Percentiles rank a stretch among this genome's conserved stretches.
These are phyloP conservation scores for Penicillium crustosum DNA, from an alignment of 2,329 filamentous ascomycete species.

Conservation along the genomic window DNA sequence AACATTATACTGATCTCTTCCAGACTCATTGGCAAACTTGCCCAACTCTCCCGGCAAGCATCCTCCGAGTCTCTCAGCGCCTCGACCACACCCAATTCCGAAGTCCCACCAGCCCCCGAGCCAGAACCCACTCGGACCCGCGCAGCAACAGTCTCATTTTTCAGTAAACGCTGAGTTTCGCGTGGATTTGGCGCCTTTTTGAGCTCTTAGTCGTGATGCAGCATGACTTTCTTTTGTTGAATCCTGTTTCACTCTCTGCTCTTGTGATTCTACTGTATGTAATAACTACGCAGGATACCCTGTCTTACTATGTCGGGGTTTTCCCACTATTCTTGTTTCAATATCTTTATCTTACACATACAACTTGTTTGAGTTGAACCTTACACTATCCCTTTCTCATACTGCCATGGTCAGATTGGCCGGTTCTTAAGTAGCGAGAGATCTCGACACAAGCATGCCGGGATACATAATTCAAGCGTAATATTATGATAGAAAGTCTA, in stretches of 20 bases:
- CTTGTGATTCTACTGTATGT: slow-evolving; percentile 23
- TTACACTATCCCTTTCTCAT: background rate
- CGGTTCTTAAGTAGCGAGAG: background rate
- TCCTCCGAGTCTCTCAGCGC: slow-evolving; percentile 30
- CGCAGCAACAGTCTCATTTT: slow-evolving; percentile 14
- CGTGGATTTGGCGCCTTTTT: background rate
- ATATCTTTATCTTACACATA: slow-evolving; percentile 18
- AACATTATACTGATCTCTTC: background rate
- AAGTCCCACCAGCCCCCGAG: slow-evolving; percentile 18
- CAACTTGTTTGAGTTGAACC: background rate
- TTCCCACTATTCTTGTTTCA: slow-evolving; percentile 21
- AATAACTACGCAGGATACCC: slow-evolving; percentile 29
- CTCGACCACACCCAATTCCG: slow-evolving; percentile 32
- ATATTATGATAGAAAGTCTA: background rate
- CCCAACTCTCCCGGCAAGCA: slow-evolving; percentile 34
- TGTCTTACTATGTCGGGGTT: slow-evolving; percentile 16
- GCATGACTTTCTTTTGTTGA: slow-evolving; percentile 25
- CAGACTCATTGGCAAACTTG: slow-evolving; percentile 43
- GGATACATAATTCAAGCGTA: background rate
- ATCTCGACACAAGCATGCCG: too few relatives aligned
- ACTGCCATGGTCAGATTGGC: background rate
- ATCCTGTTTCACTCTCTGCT: slow-evolving; percentile 22
- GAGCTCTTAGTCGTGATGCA: slow-evolving; percentile 10
- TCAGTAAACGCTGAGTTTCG: slow-evolving; percentile 8
- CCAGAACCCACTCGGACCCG: slow-evolving; percentile 20